phyloP scores from a whole-genome alignment of 2,329 filamentous ascomycete genomes.

The Colletotrichum tropicale region DNA sequence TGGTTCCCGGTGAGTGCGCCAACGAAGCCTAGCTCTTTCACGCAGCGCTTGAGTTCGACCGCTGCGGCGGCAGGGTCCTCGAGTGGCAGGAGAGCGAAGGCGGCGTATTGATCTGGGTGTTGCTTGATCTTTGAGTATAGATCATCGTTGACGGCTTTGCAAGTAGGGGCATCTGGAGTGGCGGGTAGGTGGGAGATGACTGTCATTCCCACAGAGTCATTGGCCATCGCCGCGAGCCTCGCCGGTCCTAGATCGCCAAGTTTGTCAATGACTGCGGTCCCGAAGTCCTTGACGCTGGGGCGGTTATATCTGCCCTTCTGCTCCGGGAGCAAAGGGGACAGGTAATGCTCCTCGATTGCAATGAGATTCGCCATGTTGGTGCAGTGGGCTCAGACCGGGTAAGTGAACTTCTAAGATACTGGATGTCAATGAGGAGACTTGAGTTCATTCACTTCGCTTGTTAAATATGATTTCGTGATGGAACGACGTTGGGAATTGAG shows the following conservation, averaged over 20 bases:
- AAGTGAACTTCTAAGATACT: too few relatives aligned
- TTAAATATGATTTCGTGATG: background rate
- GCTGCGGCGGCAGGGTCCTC: constrained; percentile 29
- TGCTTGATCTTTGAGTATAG: background rate
- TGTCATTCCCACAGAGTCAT: background rate
- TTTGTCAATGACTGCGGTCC: background rate
- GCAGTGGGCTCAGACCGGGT: too few relatives aligned
- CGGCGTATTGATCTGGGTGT: constrained; percentile 36
- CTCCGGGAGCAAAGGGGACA: background rate
- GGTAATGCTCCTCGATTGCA: constrained; percentile 7
- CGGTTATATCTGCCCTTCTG: background rate
- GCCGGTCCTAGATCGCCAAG: background rate
- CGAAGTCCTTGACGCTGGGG: background rate
- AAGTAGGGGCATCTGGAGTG: background rate
- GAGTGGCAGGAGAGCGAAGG: background rate
- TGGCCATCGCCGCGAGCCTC: background rate
- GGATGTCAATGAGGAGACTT: too few relatives aligned
- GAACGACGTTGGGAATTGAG: background rate
- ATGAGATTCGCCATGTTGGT: background rate
- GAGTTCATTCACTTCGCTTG: fast-evolving
- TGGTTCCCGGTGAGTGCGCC: constrained; percentile 29
- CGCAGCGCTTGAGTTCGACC: constrained; percentile 30
- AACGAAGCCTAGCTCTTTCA: constrained; percentile 33
- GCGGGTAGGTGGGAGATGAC: background rate
- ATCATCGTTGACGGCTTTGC: constrained; percentile 7